A percentile compares a stretch with the other conserved stretches of the same genome.
Conservation (phyloP, 2,329 filamentous ascomycete species). For the Calonectria pseudoreteaudii region DNA sequence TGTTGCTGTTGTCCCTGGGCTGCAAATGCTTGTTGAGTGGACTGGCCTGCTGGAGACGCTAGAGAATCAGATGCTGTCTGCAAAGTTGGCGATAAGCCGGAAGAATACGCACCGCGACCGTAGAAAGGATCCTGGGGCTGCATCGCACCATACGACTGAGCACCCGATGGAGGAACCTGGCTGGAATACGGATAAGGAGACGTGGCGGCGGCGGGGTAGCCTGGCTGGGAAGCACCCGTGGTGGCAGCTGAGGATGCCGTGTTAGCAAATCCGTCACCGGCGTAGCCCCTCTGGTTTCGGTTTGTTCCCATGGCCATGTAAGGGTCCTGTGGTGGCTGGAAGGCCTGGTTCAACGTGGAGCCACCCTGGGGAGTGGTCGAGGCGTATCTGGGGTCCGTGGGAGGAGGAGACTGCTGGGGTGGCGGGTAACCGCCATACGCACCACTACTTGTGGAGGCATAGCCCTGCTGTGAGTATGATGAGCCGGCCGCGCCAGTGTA, state of each 20-base stretch:
- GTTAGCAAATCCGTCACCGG: conserved; percentile 49
- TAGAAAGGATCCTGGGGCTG: conserved; percentile 66
- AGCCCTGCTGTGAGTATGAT: conserved; percentile 46
- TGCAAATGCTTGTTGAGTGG: conserved; percentile 52
- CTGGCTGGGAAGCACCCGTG: conserved; percentile 44
- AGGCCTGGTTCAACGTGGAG: conserved; percentile 48
- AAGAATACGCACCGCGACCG: conserved; percentile 70
- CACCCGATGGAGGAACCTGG: conserved; percentile 50
- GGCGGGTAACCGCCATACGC: conserved; percentile 48
- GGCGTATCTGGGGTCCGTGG: conserved; percentile 49
- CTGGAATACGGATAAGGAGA: conserved; percentile 49
- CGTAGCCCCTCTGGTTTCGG: conserved; percentile 45
- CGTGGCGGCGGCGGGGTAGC: conserved; percentile 46
- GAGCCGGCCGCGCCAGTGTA: conserved; percentile 59
- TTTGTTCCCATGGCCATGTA: conserved; percentile 54
- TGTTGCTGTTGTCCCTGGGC: conserved; percentile 56
- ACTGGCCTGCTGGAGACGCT: conserved; percentile 64
- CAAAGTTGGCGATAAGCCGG: conserved; percentile 34
- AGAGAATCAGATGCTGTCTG: conserved; percentile 50
- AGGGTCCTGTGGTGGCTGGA: conserved; percentile 45
- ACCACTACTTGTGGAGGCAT: conserved; percentile 47
- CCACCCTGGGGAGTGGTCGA: conserved; percentile 42
- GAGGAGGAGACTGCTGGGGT: conserved; percentile 47
- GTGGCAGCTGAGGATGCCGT: conserved; percentile 46
- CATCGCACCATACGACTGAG: conserved; percentile 51